Conservation (phyloP, 768 basidiomycete genomes). For the Lactifluus piperatus region DNA sequence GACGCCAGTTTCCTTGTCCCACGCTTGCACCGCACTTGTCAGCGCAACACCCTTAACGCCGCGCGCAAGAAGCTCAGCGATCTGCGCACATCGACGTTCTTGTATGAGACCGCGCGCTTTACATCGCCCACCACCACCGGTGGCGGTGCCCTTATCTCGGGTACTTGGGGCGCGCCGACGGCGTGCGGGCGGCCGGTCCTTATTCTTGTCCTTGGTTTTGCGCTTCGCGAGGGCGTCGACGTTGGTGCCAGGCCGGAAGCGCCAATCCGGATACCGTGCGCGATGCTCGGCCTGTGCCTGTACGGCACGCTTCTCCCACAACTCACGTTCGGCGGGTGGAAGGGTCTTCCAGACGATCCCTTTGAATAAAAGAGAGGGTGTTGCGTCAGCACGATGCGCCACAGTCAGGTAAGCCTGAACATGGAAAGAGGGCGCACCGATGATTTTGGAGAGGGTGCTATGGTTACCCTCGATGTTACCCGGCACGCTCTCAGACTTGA, state of each 20-base stretch:
- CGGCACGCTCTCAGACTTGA: constrained; percentile 63
- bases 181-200: constrained; percentile 33
- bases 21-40: constrained; percentile 54
- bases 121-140: neutral
- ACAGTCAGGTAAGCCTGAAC: neutral
- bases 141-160: constrained; percentile 23
- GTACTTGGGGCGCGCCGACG: constrained; percentile 27
- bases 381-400: neutral
- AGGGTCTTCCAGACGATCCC: constrained; percentile 72
- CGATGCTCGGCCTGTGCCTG: constrained; percentile 68
- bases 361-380: constrained; percentile 20
- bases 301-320: constrained; percentile 70
- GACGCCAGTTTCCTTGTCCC: constrained; percentile 32
- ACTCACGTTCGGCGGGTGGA: constrained; percentile 52
- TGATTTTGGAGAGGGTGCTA: constrained; percentile 72
- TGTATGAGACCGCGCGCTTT: constrained; percentile 39
- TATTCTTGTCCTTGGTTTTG: constrained; percentile 28
- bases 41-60: constrained; percentile 60
- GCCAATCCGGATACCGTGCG: constrained; percentile 70
- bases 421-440: constrained; percentile 38
- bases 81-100: constrained; percentile 52
- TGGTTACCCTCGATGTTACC: constrained; percentile 75
- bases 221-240: constrained; percentile 27
- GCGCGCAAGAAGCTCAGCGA: constrained; percentile 54
- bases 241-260: constrained; percentile 61